Evolutionary conservation across 164 flowering plant species (phyloP).

Genomic region (Santalum album): DNA sequence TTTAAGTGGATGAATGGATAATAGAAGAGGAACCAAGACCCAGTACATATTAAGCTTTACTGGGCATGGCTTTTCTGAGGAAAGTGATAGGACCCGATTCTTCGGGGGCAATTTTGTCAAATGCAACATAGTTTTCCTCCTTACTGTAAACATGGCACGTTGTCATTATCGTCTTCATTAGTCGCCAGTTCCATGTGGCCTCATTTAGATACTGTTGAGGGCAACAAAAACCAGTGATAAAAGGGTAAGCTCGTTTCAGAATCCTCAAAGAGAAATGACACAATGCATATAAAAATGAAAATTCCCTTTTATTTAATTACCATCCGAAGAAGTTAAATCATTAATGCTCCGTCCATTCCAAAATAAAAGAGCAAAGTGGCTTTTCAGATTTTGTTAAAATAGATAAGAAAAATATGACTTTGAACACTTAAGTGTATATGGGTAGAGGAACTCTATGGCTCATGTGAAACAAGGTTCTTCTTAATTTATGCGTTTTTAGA

Average conservation of each 20-base stretch:
- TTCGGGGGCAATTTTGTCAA: conserved; percentile 60
- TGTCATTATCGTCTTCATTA: conserved; percentile 94
- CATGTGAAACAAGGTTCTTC: too few relatives aligned
- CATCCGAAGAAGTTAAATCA: too few relatives aligned
- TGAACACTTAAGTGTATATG: too few relatives aligned
- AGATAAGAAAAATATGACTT: too few relatives aligned
- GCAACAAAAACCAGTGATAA: conserved; percentile 1
- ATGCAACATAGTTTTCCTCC: conserved; percentile 58
- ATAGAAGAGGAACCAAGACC: conserved; percentile 3
- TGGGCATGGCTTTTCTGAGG: conserved; percentile 79
- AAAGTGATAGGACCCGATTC: conserved; percentile 64
- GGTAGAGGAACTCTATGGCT: too few relatives aligned
- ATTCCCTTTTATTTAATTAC: too few relatives aligned
- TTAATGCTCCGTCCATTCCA: too few relatives aligned
- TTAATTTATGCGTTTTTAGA: too few relatives aligned
- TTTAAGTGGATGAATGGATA: not conserved
- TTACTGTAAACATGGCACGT: conserved; percentile 68
- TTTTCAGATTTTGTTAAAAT: too few relatives aligned
- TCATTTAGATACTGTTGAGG: conserved; percentile 64
- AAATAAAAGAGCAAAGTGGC: too few relatives aligned
- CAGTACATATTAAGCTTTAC: conserved; percentile 43
- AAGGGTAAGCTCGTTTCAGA: not conserved
- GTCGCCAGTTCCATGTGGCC: conserved; percentile 92
- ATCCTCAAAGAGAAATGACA: too few relatives aligned
- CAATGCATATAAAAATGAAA: too few relatives aligned